phyloP scores from a whole-genome alignment of 352 stramenopile genomes.

The Globisporangium abappressorium region DNA sequence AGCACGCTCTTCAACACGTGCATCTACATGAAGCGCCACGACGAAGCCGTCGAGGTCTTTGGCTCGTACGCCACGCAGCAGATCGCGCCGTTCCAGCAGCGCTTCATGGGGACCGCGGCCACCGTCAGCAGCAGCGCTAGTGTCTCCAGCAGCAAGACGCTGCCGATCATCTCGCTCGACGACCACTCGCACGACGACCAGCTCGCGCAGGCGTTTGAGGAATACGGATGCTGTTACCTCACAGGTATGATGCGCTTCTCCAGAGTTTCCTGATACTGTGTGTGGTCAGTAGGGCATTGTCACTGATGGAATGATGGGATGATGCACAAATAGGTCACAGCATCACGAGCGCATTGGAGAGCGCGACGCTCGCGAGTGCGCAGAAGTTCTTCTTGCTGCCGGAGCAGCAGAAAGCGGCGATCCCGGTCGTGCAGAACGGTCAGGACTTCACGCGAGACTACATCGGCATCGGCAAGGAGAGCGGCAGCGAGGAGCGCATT shows the following conservation, averaged over 20 bases:
- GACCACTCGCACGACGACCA: constrained; percentile 40
- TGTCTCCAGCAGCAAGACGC: constrained; percentile 21
- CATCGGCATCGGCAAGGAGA: constrained; percentile 79
- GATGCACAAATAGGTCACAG: constrained; percentile 35
- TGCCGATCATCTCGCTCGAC: constrained; percentile 58
- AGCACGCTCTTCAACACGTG: constrained; percentile 39
- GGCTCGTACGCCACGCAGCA: constrained; percentile 23
- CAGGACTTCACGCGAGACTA: constrained; percentile 75
- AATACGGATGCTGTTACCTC: constrained; percentile 78
- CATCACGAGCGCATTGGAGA: constrained; percentile 43
- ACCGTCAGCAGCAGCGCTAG: neutral
- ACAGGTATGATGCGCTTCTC: constrained; percentile 18
- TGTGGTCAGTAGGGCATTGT: too few relatives aligned
- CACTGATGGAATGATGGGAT: neutral
- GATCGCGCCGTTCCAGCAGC: constrained; percentile 20
- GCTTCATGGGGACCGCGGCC: constrained; percentile 4
- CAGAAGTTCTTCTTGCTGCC: constrained; percentile 57
- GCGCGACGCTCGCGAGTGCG: constrained; percentile 50
- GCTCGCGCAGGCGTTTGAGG: constrained; percentile 56
- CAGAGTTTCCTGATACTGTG: neutral
- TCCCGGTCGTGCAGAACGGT: constrained; percentile 58
- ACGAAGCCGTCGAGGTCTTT: constrained; percentile 27
- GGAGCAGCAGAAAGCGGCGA: constrained; percentile 41
- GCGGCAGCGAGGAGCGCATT: constrained; percentile 67
- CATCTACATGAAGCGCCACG: constrained; percentile 24